Base-by-base conservation (phyloP, 2,329 filamentous ascomycete species). In the Aureobasidium melanogenum region DNA sequence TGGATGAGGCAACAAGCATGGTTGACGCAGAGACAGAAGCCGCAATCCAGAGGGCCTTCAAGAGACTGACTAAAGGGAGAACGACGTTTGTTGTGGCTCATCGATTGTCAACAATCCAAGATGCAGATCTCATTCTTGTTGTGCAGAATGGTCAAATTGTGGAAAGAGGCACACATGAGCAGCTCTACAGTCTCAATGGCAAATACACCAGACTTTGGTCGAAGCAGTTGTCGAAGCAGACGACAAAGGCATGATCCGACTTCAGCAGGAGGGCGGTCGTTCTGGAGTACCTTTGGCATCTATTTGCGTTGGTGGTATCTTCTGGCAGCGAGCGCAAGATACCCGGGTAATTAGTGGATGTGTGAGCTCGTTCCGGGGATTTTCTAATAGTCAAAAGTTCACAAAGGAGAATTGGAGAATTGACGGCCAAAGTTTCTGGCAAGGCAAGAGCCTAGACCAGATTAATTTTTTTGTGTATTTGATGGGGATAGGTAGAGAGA, bases 1-100 rank as follows among this genome's bases (percentile, higher is more conserved):
- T 94, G 8, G 88, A 94, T 68, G 88, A 93, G 72, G 88, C 89
- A 1, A 91, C 88, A 0, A 88, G 84, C 62, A 85, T 87, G 15
- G 80, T 84, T 39, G 82, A 84, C 65, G 79, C 82, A 0, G 74
- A 78, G 15, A 80, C 79, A 0, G 82, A 84, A 66, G 74, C 73
- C 12, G 71, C 81, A 69, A 67, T 89, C 77, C 71, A 82, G 75
- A 64, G 83, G 77, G 72, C 81, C 76, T 66, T 91, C 56, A 79
- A 81, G 22, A 82, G 82, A 0, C 77, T 86, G 0, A 81, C 88
- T 0, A 76, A 81, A 10, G 81, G 78, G 7, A 81, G 89, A 6
- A 89, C 88, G 0, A 86, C 89, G 0, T 82, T 94, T n/a, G 83
- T 91, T 44, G 89, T 93, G 51, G 91, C 90, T 0, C 88, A 91